Percentiles rank a stretch among this genome's conserved stretches.
Conservation (phyloP, 139 green algal genomes). For the Yamagishiella unicocca region DNA sequence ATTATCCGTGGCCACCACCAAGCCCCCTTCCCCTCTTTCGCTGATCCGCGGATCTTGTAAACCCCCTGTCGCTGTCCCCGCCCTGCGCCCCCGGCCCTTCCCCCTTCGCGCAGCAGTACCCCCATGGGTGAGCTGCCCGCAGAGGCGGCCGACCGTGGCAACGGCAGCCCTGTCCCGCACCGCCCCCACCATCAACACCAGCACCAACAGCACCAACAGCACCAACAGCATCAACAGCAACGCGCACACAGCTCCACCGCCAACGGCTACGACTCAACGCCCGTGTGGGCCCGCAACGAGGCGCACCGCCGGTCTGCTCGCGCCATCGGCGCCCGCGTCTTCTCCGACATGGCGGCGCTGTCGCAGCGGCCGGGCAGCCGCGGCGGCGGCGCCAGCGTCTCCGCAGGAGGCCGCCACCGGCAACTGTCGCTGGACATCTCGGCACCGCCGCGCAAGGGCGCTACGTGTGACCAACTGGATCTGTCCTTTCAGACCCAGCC, state of each 20-base stretch:
- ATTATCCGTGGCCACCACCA: too few species aligned
- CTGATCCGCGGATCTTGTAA: too few species aligned
- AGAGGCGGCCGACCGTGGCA: too few species aligned
- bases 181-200: too few species aligned
- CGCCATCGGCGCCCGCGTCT: background rate
- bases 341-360: background rate
- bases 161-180: background rate
- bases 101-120: background rate
- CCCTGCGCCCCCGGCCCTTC: too few species aligned
- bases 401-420: background rate
- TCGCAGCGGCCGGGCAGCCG: background rate
- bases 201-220: too few species aligned
- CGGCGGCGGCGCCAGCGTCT: background rate
- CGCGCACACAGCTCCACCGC: background rate
- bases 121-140: background rate
- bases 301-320: background rate
- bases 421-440: background rate
- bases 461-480: too few species aligned
- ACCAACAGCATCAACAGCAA: too few species aligned
- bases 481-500: too few species aligned
- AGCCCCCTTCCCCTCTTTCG: too few species aligned
- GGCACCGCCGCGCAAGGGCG: too few species aligned
- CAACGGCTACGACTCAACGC: background rate
- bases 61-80: background rate
- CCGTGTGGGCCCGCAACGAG: background rate